phyloP scores from a whole-genome alignment of 805 yeast species.

The Yamadazyma sp. region DNA sequence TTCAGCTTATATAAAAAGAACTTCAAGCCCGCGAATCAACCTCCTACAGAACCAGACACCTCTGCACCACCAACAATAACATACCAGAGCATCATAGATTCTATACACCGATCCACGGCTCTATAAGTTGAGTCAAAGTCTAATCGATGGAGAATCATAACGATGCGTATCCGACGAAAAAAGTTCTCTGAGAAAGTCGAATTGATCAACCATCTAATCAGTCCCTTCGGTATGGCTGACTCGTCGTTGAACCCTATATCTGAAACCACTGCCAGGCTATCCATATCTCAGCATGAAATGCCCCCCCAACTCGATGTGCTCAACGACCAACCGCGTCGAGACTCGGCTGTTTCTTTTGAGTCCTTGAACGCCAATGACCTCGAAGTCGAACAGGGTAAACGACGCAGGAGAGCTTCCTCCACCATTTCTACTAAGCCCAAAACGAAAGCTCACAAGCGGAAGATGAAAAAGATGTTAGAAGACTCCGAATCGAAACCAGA shows the following conservation, averaged over 20 bases:
- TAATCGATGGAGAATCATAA: no score
- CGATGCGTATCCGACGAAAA: no score
- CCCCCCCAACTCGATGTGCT: neutral
- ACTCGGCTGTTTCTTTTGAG: conserved; percentile 9
- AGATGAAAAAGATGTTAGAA: conserved; percentile 6
- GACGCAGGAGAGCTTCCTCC: conserved; percentile 7
- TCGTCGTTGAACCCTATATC: conserved; percentile 2
- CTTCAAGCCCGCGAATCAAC: neutral
- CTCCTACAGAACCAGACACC: no score
- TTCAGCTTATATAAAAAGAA: neutral
- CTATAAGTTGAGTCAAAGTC: no score
- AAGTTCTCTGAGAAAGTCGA: no score
- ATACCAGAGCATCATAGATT: no score
- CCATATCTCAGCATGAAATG: neutral
- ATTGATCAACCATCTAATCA: no score
- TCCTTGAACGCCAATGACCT: neutral
- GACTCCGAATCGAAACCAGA: conserved; percentile 1
- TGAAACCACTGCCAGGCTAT: conserved; percentile 1
- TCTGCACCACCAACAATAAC: no score
- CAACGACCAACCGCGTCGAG: conserved; percentile 1
- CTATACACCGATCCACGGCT: no score
- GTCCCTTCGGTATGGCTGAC: no score
- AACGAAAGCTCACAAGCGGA: conserved; percentile 12
- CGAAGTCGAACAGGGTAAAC: neutral
- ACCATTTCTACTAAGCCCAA: neutral